phyloP scores from a whole-genome alignment of 163 green algal species.

The Volvox carteri region DNA sequence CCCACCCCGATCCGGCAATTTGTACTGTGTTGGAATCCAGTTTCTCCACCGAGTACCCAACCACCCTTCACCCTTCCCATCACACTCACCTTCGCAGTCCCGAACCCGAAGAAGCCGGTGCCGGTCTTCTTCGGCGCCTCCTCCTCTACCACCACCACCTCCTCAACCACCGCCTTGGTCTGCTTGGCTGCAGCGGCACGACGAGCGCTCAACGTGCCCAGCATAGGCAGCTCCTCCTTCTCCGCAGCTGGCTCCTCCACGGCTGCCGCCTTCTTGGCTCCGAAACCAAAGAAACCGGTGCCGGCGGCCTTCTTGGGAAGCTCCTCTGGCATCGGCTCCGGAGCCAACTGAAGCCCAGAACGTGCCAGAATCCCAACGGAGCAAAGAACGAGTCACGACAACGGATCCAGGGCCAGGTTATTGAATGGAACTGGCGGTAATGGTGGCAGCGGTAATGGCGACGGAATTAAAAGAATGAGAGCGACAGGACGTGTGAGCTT shows the following conservation, averaged over 20 bases:
- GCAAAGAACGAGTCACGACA: too few species aligned
- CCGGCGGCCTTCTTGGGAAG: slow-evolving; percentile 16
- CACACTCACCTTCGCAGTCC: slow-evolving; percentile 11
- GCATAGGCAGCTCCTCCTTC: not conserved
- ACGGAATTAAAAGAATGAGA: not conserved
- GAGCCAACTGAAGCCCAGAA: not conserved
- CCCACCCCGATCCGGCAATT: too few species aligned
- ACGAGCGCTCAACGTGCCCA: not conserved
- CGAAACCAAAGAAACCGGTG: slow-evolving; percentile 42
- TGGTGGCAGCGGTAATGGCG: not conserved
- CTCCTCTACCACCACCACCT: slow-evolving; percentile 31
- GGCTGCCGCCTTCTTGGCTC: slow-evolving; percentile 19
- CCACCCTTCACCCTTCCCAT: too few species aligned
- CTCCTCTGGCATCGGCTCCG: slow-evolving; percentile 2
- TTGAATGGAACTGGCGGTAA: too few species aligned
- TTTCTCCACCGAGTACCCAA: too few species aligned
- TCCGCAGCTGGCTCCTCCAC: not conserved
- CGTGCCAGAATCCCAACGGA: too few species aligned
- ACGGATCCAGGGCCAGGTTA: too few species aligned
- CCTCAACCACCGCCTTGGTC: not conserved
- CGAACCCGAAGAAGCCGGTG: slow-evolving; percentile 46
- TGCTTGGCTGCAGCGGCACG: not conserved
- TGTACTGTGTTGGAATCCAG: too few species aligned
- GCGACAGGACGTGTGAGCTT: too few species aligned
- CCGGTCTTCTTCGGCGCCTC: slow-evolving; percentile 20